A percentile compares a stretch with the other conserved stretches of the same genome.
phyloP scores from a whole-genome alignment of 2,329 filamentous ascomycete genomes.

The Neonectria ditissima region DNA sequence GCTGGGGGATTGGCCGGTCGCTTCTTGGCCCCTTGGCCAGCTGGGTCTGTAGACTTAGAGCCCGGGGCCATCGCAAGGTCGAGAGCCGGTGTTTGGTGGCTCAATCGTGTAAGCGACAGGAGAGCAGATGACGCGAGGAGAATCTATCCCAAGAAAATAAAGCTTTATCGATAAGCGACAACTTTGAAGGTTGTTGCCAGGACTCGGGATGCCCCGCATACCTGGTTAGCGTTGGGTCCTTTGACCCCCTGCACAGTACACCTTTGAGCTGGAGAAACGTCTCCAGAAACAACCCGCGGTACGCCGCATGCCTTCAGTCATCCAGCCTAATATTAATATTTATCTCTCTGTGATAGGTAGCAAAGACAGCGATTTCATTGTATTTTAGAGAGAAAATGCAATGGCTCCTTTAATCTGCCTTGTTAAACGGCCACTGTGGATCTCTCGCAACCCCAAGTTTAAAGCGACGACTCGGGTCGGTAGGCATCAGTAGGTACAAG shows the following conservation, averaged over 20 bases:
- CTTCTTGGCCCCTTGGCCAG: constrained; percentile 43
- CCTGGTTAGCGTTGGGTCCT: too few species aligned
- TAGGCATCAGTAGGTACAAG: too few species aligned
- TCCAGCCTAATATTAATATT: too few species aligned
- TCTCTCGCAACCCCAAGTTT: too few species aligned
- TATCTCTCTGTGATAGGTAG: too few species aligned
- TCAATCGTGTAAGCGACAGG: constrained; percentile 13
- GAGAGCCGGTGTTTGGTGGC: constrained; percentile 15
- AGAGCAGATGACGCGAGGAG: constrained; percentile 15
- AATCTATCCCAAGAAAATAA: constrained; percentile 22
- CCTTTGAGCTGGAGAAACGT: too few species aligned
- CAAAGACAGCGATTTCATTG: background rate
- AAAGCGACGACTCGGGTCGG: too few species aligned
- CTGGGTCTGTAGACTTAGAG: constrained; percentile 41
- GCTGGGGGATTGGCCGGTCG: constrained; percentile 40
- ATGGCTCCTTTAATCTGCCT: too few species aligned
- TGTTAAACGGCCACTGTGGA: too few species aligned
- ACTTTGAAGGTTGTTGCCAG: background rate
- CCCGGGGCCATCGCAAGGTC: constrained; percentile 45
- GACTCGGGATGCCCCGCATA: background rate
- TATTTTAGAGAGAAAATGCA: background rate
- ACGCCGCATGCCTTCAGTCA: too few species aligned
- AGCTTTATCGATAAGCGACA: constrained; percentile 46
- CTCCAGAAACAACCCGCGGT: too few species aligned
- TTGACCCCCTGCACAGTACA: background rate